Percentiles rank a stretch among this genome's conserved stretches.
These are phyloP conservation scores for Penicillium salamii DNA, from an alignment of 495 filamentous ascomycete species.

Conservation along the genomic window DNA sequence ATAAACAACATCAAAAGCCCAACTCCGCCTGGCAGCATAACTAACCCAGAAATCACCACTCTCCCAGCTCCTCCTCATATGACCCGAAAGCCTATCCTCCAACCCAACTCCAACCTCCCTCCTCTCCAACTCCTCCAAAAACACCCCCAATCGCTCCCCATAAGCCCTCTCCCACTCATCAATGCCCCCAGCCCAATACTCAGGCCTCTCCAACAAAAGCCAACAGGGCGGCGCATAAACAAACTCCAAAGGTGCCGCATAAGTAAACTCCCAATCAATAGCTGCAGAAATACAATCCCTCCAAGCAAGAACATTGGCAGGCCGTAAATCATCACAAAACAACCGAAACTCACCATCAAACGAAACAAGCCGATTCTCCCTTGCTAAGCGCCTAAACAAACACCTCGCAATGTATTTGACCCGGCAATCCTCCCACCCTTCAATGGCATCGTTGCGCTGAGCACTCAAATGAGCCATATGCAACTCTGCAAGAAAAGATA, in stretches of 20 bases:
- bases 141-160: neutral
- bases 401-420: constrained; percentile 41
- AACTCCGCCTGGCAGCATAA: constrained; percentile 5
- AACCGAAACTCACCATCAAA: constrained; percentile 26
- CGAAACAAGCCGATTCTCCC: constrained; percentile 17
- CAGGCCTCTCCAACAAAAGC: constrained; percentile 23
- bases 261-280: constrained; percentile 26
- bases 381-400: constrained; percentile 29
- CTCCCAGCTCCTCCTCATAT: constrained; percentile 1
- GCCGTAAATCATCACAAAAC: constrained; percentile 34
- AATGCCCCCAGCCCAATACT: constrained; percentile 8
- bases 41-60: constrained; percentile 5
- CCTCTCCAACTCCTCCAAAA: neutral
- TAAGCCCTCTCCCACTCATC: neutral
- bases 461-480: constrained; percentile 37
- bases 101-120: neutral
- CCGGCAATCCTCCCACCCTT: constrained; percentile 34
- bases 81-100: neutral
- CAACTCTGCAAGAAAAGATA: constrained; percentile 35
- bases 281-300: neutral
- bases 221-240: constrained; percentile 20
- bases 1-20: constrained; percentile 4
- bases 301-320: constrained; percentile 30
- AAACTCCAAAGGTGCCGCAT: constrained; percentile 23
- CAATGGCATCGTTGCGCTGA: constrained; percentile 39